These are phyloP conservation scores for Thinopyrum elongatum DNA, from an alignment of 176 grass and related monocot species.

Conservation along the genomic window DNA sequence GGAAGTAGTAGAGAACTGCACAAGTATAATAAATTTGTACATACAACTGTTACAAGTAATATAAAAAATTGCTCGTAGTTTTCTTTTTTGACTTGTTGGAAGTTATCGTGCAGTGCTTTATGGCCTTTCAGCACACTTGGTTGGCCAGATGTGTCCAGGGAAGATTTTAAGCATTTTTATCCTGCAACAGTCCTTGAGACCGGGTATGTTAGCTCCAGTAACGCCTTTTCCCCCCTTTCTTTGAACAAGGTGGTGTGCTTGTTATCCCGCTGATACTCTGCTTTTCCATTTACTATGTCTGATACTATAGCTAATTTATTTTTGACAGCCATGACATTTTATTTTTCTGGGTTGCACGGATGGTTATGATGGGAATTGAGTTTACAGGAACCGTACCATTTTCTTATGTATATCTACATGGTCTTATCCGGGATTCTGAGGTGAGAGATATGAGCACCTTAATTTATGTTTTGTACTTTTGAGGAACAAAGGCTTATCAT, in stretches of 20 bases:
- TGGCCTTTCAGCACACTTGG: conserved; percentile 99
- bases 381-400: conserved; percentile 87
- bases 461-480: conserved; percentile 27
- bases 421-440: conserved; percentile 91
- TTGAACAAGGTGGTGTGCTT: not conserved
- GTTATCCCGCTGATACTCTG: conserved; percentile 11
- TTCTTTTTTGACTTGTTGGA: conserved; percentile 35
- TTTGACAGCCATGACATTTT: conserved; percentile 94
- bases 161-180: conserved; percentile 92
- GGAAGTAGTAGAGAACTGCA: not conserved
- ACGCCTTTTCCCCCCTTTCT: conserved; percentile 23
- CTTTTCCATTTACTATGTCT: conserved; percentile 17
- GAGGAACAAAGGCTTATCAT: not conserved
- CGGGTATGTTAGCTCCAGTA: conserved; percentile 57
- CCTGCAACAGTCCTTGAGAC: conserved; percentile 91
- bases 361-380: conserved; percentile 99
- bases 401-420: conserved; percentile 97
- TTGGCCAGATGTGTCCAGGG: conserved; percentile 80
- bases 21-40: conserved; percentile 6
- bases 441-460: conserved; percentile 44
- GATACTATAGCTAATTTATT: conserved; percentile 21
- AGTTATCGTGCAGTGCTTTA: conserved; percentile 65
- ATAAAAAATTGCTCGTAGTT: not conserved
- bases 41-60: conserved; percentile 8
- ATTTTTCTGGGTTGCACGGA: conserved; percentile 99